These are phyloP conservation scores for Candida caryicola DNA, from an alignment of 805 yeast genomes.

Conservation along the genomic window DNA sequence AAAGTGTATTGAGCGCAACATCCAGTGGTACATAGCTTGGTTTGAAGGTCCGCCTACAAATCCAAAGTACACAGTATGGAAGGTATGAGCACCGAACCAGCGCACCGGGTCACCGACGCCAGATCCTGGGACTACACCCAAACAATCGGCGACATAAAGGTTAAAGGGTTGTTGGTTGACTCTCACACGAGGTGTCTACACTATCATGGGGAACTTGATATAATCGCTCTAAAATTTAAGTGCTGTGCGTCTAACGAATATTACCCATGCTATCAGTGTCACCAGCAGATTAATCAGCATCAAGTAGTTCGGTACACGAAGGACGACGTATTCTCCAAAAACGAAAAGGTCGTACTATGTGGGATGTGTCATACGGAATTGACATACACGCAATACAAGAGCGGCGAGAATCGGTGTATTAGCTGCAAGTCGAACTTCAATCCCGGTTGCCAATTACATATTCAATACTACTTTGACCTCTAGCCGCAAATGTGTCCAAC, in stretches of 20 bases:
- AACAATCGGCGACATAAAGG: background rate
- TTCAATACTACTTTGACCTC: constrained; percentile 33
- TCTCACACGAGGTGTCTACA: constrained; percentile 36
- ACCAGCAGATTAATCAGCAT: constrained; percentile 18
- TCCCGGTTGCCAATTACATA: constrained; percentile 38
- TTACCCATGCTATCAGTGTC: constrained; percentile 42
- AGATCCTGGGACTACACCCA: no score
- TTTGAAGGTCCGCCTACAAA: no score
- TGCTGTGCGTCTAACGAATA: constrained; percentile 30
- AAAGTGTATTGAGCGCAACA: no score
- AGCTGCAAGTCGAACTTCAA: constrained; percentile 31
- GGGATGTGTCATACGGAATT: constrained; percentile 33
- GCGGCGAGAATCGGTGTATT: constrained; percentile 16
- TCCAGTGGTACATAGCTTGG: no score
- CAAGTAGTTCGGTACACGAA: constrained; percentile 13
- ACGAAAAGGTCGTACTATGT: constrained; percentile 30
- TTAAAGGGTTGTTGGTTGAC: constrained; percentile 18
- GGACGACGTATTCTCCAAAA: constrained; percentile 6
- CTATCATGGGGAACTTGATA: constrained; percentile 33
- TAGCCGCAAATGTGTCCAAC: no score
- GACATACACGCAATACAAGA: constrained; percentile 26
- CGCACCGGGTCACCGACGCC: no score
- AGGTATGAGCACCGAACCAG: no score
- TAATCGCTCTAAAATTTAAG: constrained; percentile 38
- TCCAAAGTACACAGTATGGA: no score